Base-by-base conservation (phyloP, 2,329 filamentous ascomycete genomes). In the Lizonia empirigonia region DNA sequence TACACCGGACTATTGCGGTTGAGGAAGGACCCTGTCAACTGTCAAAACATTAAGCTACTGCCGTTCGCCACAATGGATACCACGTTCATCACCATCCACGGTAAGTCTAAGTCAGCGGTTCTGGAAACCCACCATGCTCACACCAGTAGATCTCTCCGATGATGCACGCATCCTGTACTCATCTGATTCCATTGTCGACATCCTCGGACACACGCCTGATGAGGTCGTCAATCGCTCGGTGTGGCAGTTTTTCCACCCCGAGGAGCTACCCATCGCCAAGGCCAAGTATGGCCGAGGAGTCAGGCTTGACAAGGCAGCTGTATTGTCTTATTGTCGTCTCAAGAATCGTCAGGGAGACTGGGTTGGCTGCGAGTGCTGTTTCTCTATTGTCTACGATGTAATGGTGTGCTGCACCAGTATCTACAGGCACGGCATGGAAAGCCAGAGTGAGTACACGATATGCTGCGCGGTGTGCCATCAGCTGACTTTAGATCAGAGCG, bases 41-140 rank as follows among this genome's bases (percentile, higher is more conserved):
- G 26, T 20, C 13, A 22, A 36, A 30, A 3, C 27, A 5, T 15
- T 35, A 6, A 36, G 27, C 42, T 23, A 49, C 32, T 34, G 18
- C 20, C 18, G 39, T 26, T 33, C 41, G 53, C 50, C 58, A 60
- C 51, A 39, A 72, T 72, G 89, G 89, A 92, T 75, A 88, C 88
- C 62, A 94, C 90, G 24, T 95, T 95, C 76, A 94, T 95, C 77
- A 91, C 90, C 62, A 94, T 95, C 69, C 90, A 94, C 71, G 90
- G 90, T 89, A 76, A 77, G 85, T 56, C 48, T 9, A 40, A 37
- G 59, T 15, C 40, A 5, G 8, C 16, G 41, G 52, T 41, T 34
- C 22, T 10, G 12, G 15, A 12, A 33, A 30, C 35, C 19, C 27
- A 40, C 15, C 12, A 35, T 37, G 39, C 51, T 63, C 26, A 66